Conservation (phyloP, 371 early-diverging fungal species). For the Circinella umbellata region DNA sequence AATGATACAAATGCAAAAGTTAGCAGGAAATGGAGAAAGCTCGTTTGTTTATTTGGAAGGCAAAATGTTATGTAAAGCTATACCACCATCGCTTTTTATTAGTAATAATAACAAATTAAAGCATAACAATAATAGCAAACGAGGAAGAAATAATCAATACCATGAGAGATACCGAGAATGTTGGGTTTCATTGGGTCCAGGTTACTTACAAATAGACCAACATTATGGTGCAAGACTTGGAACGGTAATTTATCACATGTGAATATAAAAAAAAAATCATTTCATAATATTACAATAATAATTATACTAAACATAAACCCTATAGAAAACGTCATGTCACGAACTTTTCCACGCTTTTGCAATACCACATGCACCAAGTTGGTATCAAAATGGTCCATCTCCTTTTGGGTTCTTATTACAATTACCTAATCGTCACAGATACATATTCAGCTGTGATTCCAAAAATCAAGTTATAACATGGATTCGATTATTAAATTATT, state of each 20-base stretch:
- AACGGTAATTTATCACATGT: constrained; percentile 10
- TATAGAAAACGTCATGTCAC: constrained; percentile 7
- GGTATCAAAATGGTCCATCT: constrained; percentile 10
- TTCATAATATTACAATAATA: background rate
- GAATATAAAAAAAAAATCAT: background rate
- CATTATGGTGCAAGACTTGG: constrained; percentile 4
- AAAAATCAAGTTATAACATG: constrained; percentile 21
- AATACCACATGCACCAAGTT: constrained; percentile 13
- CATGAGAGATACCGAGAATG: constrained; percentile 12
- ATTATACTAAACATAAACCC: too few species aligned
- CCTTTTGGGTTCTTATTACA: constrained; percentile 13
- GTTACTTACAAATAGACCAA: constrained; percentile 8
- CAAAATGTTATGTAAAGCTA: constrained; percentile 6
- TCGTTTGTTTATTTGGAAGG: background rate
- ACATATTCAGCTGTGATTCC: constrained; percentile 14
- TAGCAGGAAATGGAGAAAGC: background rate
- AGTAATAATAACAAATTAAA: background rate
- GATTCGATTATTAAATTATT: constrained; percentile 30
- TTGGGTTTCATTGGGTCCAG: constrained; percentile 3
- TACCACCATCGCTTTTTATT: background rate
- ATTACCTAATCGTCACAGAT: background rate
- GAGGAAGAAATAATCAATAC: background rate
- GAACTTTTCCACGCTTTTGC: constrained; percentile 13
- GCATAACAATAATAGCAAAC: background rate
- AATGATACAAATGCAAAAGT: background rate